Evolutionary conservation across 495 filamentous ascomycete species (phyloP).

Genomic region (Penicillium lividum): DNA sequence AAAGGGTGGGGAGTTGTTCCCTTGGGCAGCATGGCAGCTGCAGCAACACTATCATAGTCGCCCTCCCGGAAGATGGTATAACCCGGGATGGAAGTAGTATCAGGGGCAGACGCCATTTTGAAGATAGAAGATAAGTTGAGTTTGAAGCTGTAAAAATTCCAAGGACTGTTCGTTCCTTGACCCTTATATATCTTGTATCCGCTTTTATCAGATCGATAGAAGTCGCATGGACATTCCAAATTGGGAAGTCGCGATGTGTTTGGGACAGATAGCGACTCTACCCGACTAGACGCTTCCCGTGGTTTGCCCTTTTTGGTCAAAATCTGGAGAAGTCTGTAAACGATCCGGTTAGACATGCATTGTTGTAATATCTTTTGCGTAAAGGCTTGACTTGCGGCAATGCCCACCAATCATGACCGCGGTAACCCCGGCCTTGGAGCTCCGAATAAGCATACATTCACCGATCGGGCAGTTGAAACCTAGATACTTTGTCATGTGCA

Average conservation of each 20-base stretch:
- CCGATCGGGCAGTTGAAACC: constrained; percentile 23
- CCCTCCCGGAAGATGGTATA: constrained; percentile 40
- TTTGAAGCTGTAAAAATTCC: constrained; percentile 17
- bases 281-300: constrained; percentile 14
- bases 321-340: constrained; percentile 21
- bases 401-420: constrained; percentile 18
- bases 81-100: constrained; percentile 39
- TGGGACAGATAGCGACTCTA: constrained; percentile 16
- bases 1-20: constrained; percentile 32
- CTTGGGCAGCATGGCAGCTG: constrained; percentile 32
- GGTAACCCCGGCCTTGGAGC: background rate
- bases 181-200: constrained; percentile 24
- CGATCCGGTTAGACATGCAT: background rate
- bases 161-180: constrained; percentile 1
- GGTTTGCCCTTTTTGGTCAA: constrained; percentile 22
- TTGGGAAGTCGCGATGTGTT: constrained; percentile 18
- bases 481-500: background rate
- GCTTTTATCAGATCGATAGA: constrained; percentile 20
- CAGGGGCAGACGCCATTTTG: constrained; percentile 36
- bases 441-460: background rate
- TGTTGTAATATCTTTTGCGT: constrained; percentile 24
- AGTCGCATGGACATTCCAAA: constrained; percentile 30
- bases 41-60: constrained; percentile 38
- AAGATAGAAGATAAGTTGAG: constrained; percentile 6
- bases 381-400: constrained; percentile 12